phyloP scores from a whole-genome alignment of 805 yeast genomes.

The Danielia oregonensis region DNA sequence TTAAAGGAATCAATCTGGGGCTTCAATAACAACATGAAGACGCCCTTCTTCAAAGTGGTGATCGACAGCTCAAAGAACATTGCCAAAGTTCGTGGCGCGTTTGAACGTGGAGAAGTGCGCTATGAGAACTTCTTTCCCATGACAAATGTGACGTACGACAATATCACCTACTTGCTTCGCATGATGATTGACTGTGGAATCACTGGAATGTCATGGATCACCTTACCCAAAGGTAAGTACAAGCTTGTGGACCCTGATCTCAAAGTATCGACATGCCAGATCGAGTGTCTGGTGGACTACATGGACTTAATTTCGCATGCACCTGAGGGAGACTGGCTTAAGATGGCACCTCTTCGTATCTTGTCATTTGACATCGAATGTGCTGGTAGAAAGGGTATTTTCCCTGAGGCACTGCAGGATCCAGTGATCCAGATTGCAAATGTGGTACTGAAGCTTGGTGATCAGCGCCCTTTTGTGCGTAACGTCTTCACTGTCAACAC shows the following conservation, averaged over 20 bases:
- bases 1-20: constrained; percentile 93
- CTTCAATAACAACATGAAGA: constrained; percentile 69
- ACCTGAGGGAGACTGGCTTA: constrained; percentile 90
- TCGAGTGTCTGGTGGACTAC: constrained; percentile 73
- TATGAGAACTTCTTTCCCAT: constrained; percentile 62
- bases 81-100: constrained; percentile 67
- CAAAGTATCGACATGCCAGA: constrained; percentile 73
- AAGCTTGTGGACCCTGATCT: constrained; percentile 34
- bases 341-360: constrained; percentile 89
- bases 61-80: constrained; percentile 65
- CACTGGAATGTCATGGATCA: constrained; percentile 96
- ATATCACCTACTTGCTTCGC: constrained; percentile 79
- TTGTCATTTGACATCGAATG: constrained; percentile 97
- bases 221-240: constrained; percentile 76
- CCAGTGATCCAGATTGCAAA: constrained; percentile 97
- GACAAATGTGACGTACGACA: constrained; percentile 75
- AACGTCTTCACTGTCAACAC: constrained; percentile 91
- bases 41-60: constrained; percentile 74
- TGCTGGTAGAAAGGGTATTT: constrained; percentile 94
- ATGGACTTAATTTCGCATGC: constrained; percentile 71
- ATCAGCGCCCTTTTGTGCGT: constrained; percentile 81
- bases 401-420: constrained; percentile 92
- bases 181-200: constrained; percentile 90
- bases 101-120: constrained; percentile 76
- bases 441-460: constrained; percentile 83